Conservation (phyloP, 108 stramenopile genomes). For the Nitzschia inconspicua region DNA sequence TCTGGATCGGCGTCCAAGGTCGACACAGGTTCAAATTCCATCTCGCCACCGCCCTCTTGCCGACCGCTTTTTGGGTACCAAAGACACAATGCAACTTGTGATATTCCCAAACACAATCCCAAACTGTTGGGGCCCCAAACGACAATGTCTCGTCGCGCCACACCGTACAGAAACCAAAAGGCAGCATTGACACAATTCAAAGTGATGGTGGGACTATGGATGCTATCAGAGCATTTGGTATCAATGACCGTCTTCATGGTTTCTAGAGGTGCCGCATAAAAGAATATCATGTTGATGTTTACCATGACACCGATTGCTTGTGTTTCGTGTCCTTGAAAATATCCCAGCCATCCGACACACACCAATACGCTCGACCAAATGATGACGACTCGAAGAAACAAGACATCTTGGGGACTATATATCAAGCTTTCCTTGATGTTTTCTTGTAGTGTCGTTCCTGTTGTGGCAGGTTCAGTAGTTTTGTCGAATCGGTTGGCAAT, state of each 20-base stretch:
- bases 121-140: constrained; percentile 49
- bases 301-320: constrained; percentile 62
- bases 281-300: constrained; percentile 79
- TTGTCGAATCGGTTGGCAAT: neutral
- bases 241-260: constrained; percentile 54
- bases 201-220: constrained; percentile 44
- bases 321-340: constrained; percentile 3
- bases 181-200: constrained; percentile 50
- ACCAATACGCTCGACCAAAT: constrained; percentile 33
- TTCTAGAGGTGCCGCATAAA: constrained; percentile 79
- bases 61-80: constrained; percentile 33
- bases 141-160: constrained; percentile 35
- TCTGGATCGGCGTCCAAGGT: too few relatives aligned
- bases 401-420: constrained; percentile 36
- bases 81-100: constrained; percentile 38
- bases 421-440: constrained; percentile 15
- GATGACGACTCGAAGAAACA: constrained; percentile 31
- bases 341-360: constrained; percentile 37
- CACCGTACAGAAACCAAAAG: constrained; percentile 52
- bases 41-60: too few relatives aligned
- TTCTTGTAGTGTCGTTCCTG: neutral
- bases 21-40: too few relatives aligned
- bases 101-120: constrained; percentile 38
- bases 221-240: constrained; percentile 17
- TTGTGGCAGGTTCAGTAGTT: neutral